Base-by-base conservation (phyloP, 106 monocot species). In the Chionographis japonica region DNA sequence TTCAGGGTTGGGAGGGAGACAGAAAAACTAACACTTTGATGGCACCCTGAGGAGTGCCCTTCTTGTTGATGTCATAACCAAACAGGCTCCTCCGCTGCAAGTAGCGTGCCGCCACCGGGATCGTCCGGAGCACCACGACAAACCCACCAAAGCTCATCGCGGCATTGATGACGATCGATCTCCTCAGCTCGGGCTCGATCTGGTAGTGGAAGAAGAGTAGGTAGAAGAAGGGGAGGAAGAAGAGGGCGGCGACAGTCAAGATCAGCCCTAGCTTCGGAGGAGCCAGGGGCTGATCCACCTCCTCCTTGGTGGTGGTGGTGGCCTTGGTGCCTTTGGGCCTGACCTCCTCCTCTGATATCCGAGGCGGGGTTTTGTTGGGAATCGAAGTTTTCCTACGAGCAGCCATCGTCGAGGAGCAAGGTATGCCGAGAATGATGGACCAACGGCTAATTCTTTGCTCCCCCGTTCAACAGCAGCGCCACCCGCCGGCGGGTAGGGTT, bases 21-120 rank as follows among this genome's bases (percentile, higher is more conserved):
- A 51, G 50, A n/a, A n/a, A n/a, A 37, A 79, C 91, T 84, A 46
- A 95, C 95, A 97, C 95, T 97, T 85, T 89, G 63, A 92, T 72
- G 17, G 55, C 3, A 4, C 95, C 95, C 66, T 76, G 82, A 4
- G 87, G 84, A 12, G 92, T 89, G 14, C 92, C 92, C 57, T 83
- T 89, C 80, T 97, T 97, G 74, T 97, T 97, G 78, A 97, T 97
- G 68, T 97, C 95, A 41, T 80, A 89, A 2, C 92, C 95, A 46
- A 87, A 97, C 64, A 97, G 20, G 52, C 76, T 89, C 71, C 92
- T 72, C 67, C 81, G 71, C 65, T 87, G 62, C 49, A 92, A 58
- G 61, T 97, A 92, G 54, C 68, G 74, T 3, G 92, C 89, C 12
- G 95, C 92, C 16, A 97, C 86, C 8, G 92, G 95, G 68, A 97